phyloP scores from a whole-genome alignment of 495 filamentous ascomycete species.

The Alectoria sarmentosa region DNA sequence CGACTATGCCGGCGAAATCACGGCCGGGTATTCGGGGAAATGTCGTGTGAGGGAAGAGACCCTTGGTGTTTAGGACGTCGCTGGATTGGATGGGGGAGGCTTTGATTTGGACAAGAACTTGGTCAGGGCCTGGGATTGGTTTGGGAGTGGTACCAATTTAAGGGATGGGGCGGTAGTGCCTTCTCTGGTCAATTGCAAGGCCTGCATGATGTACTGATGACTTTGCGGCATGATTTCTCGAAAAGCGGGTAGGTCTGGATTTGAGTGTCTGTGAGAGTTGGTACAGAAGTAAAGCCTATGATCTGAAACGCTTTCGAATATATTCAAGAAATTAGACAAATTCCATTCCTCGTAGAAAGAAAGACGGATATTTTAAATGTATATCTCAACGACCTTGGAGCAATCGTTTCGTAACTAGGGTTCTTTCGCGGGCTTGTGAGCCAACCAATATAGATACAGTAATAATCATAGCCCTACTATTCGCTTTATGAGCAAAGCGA shows the following conservation, averaged over 20 bases:
- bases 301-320: neutral
- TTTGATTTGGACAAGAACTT: slow-evolving; percentile 1
- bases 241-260: neutral
- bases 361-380: neutral
- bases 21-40: neutral
- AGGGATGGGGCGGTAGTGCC: neutral
- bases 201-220: neutral
- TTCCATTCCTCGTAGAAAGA: neutral
- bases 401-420: too few relatives aligned
- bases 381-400: too few relatives aligned
- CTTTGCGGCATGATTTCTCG: neutral
- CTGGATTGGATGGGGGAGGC: slow-evolving; percentile 1
- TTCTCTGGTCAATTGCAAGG: neutral
- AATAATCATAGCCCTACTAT: too few relatives aligned
- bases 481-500: too few relatives aligned
- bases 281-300: neutral
- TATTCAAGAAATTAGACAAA: neutral
- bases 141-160: neutral
- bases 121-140: neutral
- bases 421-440: too few relatives aligned
- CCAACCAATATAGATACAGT: too few relatives aligned
- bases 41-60: neutral
- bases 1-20: slow-evolving; percentile 20
- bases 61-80: slow-evolving; percentile 3
- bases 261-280: neutral